These are phyloP conservation scores for Trichoderma arundinaceum DNA, from an alignment of 2,329 filamentous ascomycete genomes.

Conservation along the genomic window DNA sequence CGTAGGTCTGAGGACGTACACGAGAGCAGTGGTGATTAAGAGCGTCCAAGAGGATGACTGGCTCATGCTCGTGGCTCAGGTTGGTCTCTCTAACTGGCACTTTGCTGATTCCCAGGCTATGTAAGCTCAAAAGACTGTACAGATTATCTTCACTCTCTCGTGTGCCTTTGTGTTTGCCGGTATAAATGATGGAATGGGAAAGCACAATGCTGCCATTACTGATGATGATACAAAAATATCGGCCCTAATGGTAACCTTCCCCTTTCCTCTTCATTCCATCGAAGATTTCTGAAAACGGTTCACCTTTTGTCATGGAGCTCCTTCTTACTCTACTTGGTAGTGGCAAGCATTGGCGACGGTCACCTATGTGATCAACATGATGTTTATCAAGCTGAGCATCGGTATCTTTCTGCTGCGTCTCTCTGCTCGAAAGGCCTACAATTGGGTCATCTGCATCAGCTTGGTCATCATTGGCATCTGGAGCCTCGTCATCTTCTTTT, in stretches of 20 bases:
- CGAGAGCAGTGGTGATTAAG: conserved; percentile 51
- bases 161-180: conserved; percentile 55
- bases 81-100: conserved; percentile 37
- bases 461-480: conserved; percentile 54
- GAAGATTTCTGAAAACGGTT: background rate
- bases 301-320: background rate
- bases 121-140: background rate
- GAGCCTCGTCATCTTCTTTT: conserved; percentile 57
- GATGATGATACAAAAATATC: conserved; percentile 48
- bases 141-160: conserved; percentile 55
- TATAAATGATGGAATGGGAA: conserved; percentile 51
- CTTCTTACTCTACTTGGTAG: conserved; percentile 37
- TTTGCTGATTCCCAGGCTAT: background rate
- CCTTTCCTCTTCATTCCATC: background rate
- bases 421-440: conserved; percentile 53
- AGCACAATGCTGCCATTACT: conserved; percentile 53
- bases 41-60: conserved; percentile 58
- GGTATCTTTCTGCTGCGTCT: conserved; percentile 58
- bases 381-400: conserved; percentile 63
- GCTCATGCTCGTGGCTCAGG: conserved; percentile 58
- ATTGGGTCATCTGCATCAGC: conserved; percentile 54
- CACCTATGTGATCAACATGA: conserved; percentile 59
- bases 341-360: conserved; percentile 59
- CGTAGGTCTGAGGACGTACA: conserved; percentile 52
- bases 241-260: conserved; percentile 52